A percentile compares a stretch with the other conserved stretches of the same genome.
phyloP scores from a whole-genome alignment of 75 land plant species.

The Selaginella tamariscina region DNA sequence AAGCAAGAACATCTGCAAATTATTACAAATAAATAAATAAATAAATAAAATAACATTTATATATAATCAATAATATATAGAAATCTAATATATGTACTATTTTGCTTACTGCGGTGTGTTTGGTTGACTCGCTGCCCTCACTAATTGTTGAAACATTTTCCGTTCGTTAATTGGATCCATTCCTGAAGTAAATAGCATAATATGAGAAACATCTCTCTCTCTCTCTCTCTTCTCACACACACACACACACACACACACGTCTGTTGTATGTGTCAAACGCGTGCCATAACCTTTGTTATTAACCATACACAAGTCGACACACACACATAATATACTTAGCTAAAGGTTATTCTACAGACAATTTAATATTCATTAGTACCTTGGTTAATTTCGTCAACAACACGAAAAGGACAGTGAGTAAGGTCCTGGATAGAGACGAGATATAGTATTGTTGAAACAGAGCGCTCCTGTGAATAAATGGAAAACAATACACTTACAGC shows the following conservation, averaged over 20 bases:
- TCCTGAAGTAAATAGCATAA: conserved; percentile 30
- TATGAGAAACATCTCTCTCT: not conserved
- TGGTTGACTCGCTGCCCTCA: conserved; percentile 89
- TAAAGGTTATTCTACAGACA: not conserved
- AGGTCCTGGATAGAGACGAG: conserved; percentile 97
- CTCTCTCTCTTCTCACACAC: no score
- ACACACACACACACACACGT: no score
- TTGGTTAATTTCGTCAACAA: conserved; percentile 99
- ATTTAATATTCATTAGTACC: conserved; percentile 27
- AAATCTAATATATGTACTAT: not conserved
- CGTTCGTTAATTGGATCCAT: conserved; percentile 98
- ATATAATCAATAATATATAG: not conserved
- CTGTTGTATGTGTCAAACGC: no score
- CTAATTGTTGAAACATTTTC: conserved; percentile 98
- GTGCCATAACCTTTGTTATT: no score
- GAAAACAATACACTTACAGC: conserved; percentile 2
- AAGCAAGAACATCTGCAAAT: conserved; percentile 77
- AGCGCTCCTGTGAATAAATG: conserved; percentile 68
- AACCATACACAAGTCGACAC: no score
- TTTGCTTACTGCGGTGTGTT: conserved; percentile 91
- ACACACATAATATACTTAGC: no score
- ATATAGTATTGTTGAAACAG: conserved; percentile 93
- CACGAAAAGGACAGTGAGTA: conserved; percentile 95
- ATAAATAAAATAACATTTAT: not conserved
- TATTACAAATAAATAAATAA: not conserved